Evolutionary conservation across 129 eudicot species (phyloP).

Genomic region (Erigeron canadensis): DNA sequence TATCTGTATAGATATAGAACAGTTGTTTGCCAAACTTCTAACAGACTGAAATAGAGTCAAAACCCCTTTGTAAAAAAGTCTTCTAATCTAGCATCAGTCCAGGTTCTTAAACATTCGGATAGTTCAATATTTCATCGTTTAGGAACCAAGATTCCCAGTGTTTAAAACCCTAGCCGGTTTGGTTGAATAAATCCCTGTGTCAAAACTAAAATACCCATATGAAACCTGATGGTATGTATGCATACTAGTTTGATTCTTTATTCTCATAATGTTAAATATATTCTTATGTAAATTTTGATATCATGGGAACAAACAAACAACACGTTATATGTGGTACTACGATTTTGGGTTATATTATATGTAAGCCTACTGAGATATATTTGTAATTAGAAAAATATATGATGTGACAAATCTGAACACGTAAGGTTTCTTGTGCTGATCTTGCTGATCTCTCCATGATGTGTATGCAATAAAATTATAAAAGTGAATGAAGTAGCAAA

Average conservation of each 20-base stretch:
- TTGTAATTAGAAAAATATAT: neutral
- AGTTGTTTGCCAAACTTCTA: slow-evolving; percentile 20
- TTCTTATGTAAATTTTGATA: no score
- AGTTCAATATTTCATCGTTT: neutral
- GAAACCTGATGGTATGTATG: no score
- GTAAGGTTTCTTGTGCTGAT: neutral
- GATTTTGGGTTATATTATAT: neutral
- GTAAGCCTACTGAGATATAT: neutral
- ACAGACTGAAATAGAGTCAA: slow-evolving; percentile 21
- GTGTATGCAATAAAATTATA: no score
- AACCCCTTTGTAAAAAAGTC: slow-evolving; percentile 26
- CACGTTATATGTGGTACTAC: neutral
- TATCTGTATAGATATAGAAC: slow-evolving; percentile 33
- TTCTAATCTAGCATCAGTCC: neutral
- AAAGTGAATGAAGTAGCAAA: neutral
- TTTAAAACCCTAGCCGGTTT: neutral
- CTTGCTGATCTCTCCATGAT: neutral
- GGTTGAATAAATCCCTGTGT: neutral
- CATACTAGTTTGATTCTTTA: no score
- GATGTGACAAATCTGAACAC: neutral
- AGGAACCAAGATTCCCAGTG: neutral
- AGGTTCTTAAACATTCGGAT: slow-evolving; percentile 7
- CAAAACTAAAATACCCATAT: neutral
- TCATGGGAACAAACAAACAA: no score
- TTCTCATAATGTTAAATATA: no score